Evolutionary conservation across 257 asterid genomes (phyloP).

Genomic region (Solanum bulbocastanum): DNA sequence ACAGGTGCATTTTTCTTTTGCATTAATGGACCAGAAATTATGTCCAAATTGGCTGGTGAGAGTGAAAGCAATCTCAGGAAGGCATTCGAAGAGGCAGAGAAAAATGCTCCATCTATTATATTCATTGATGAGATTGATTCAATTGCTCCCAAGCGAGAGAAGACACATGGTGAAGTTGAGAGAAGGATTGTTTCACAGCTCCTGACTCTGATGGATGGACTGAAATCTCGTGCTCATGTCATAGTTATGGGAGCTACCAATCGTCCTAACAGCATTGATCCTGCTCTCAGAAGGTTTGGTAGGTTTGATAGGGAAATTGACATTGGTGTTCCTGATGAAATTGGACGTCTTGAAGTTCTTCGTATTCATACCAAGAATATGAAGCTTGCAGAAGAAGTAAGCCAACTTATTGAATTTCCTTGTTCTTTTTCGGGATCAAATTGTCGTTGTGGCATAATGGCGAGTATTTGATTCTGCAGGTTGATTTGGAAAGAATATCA

Average conservation of each 20-base stretch:
- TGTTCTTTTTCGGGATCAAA: neutral
- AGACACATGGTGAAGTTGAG: conserved; percentile 56
- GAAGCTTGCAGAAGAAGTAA: conserved; percentile 52
- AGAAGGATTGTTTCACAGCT: conserved; percentile 55
- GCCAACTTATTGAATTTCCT: neutral
- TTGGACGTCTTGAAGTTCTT: conserved; percentile 57
- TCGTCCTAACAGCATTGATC: conserved; percentile 53
- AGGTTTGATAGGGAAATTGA: conserved; percentile 60
- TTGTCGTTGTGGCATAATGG: neutral
- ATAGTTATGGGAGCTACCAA: conserved; percentile 55
- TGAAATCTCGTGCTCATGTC: conserved; percentile 48
- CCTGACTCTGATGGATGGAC: conserved; percentile 48
- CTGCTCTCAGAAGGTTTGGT: conserved; percentile 56
- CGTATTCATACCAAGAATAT: conserved; percentile 55
- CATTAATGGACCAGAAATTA: conserved; percentile 53
- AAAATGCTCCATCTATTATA: conserved; percentile 51
- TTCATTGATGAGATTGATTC: conserved; percentile 54
- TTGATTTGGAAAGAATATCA: conserved; percentile 40
- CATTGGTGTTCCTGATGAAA: conserved; percentile 60
- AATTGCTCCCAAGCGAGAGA: conserved; percentile 59
- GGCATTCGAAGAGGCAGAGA: conserved; percentile 65
- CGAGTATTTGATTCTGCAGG: conserved; percentile 15
- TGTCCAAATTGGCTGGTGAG: conserved; percentile 61
- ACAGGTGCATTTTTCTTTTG: conserved; percentile 56
- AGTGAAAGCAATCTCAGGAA: conserved; percentile 56